phyloP scores from a whole-genome alignment of 371 early-diverging fungal genomes.

The Circinella umbellata region DNA sequence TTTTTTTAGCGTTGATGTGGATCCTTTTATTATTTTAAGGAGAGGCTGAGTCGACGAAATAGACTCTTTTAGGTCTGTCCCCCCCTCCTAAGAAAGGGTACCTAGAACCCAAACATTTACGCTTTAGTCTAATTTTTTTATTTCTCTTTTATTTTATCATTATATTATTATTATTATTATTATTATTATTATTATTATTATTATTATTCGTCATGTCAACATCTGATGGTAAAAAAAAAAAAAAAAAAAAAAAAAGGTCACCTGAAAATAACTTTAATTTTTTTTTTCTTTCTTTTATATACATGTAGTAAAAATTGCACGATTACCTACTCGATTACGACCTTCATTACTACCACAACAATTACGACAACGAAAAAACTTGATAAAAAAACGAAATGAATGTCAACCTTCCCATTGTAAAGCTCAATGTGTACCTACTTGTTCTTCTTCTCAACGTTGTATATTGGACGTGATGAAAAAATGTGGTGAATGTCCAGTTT shows the following conservation, averaged over 20 bases:
- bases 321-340: too few relatives aligned
- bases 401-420: slow-evolving; percentile 18
- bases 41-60: too few relatives aligned
- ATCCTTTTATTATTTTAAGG: too few relatives aligned
- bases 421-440: slow-evolving; percentile 20
- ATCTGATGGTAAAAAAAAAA: background rate
- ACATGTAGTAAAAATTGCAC: background rate
- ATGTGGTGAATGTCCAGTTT: slow-evolving; percentile 23
- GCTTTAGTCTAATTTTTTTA: too few relatives aligned
- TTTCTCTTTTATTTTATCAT: background rate
- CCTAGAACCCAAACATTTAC: too few relatives aligned
- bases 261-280: background rate
- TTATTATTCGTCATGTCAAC: background rate
- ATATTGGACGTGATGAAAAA: slow-evolving; percentile 18
- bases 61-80: too few relatives aligned
- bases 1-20: too few relatives aligned
- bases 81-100: too few relatives aligned
- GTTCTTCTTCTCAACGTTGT: slow-evolving; percentile 19
- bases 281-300: background rate
- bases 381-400: background rate
- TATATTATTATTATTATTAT: background rate
- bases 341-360: background rate
- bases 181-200: background rate
- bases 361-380: background rate
- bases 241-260: background rate